Evolutionary conservation across 2,329 filamentous ascomycete species (phyloP).

Genomic region (Phoma sp.): DNA sequence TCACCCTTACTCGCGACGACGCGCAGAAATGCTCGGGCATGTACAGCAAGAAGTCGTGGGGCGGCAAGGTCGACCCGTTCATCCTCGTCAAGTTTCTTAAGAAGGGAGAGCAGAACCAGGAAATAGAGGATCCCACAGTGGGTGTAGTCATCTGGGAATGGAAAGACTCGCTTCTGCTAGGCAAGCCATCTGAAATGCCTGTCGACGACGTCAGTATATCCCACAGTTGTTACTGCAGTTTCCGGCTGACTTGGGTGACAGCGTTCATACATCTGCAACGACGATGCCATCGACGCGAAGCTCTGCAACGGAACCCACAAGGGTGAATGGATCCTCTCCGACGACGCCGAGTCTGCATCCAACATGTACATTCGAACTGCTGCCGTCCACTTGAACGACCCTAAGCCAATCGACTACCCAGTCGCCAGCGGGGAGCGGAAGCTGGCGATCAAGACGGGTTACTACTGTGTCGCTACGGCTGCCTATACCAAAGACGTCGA

Average conservation of each 20-base stretch:
- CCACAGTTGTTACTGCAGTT: too few species aligned
- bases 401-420: slow-evolving; percentile 77
- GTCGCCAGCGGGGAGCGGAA: slow-evolving; percentile 60
- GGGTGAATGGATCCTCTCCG: slow-evolving; percentile 81
- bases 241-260: slow-evolving; percentile 43
- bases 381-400: slow-evolving; percentile 80
- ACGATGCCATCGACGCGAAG: slow-evolving; percentile 69
- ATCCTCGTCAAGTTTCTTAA: slow-evolving; percentile 81
- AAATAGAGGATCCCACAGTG: slow-evolving; percentile 73
- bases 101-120: slow-evolving; percentile 58
- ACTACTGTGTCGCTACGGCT: slow-evolving; percentile 89
- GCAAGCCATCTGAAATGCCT: slow-evolving; percentile 58
- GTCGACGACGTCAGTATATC: slow-evolving; percentile 34
- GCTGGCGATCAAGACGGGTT: slow-evolving; percentile 73
- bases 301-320: slow-evolving; percentile 79
- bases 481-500: slow-evolving; percentile 68
- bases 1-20: slow-evolving; percentile 60
- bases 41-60: slow-evolving; percentile 91
- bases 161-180: slow-evolving; percentile 81
- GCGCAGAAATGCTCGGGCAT: slow-evolving; percentile 88
- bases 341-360: slow-evolving; percentile 75
- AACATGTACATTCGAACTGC: slow-evolving; percentile 76
- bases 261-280: slow-evolving; percentile 77
- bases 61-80: slow-evolving; percentile 84
- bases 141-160: slow-evolving; percentile 94